These are phyloP conservation scores for Neurospora cerealis DNA, from an alignment of 495 filamentous ascomycete genomes.

Conservation along the genomic window DNA sequence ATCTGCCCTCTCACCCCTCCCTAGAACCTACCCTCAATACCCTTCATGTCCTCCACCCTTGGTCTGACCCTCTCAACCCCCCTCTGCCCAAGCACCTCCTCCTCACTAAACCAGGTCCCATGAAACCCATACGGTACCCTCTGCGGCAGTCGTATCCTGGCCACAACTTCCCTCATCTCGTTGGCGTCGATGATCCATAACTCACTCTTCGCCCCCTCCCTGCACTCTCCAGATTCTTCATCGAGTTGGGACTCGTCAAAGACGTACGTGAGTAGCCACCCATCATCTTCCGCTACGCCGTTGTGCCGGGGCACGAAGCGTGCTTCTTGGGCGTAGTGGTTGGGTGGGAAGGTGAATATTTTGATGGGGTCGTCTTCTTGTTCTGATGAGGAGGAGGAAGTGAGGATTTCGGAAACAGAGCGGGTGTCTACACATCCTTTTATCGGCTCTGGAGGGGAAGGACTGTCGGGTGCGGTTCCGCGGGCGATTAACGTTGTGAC, in stretches of 20 bases:
- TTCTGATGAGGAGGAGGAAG: slow-evolving; percentile 10
- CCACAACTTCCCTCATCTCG: slow-evolving; percentile 46
- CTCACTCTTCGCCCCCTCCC: slow-evolving; percentile 37
- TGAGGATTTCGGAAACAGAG: slow-evolving; percentile 20
- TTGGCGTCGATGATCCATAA: slow-evolving; percentile 57
- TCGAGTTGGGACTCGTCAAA: slow-evolving; percentile 46
- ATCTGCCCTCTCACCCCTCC: not conserved
- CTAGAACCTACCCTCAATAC: not conserved
- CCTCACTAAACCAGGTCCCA: slow-evolving; percentile 53
- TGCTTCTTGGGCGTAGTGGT: slow-evolving; percentile 54
- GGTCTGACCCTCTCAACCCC: not conserved
- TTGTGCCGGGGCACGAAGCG: slow-evolving; percentile 45
- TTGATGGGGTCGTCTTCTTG: slow-evolving; percentile 44
- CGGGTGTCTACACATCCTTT: slow-evolving; percentile 6
- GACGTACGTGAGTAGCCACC: slow-evolving; percentile 51
- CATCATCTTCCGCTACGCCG: slow-evolving; percentile 40
- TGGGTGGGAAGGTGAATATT: slow-evolving; percentile 45
- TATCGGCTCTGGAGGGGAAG: slow-evolving; percentile 7
- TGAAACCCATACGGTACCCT: slow-evolving; percentile 59
- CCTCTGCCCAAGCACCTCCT: slow-evolving; percentile 38
- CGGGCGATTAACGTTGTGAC: slow-evolving; percentile 34
- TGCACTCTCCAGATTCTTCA: slow-evolving; percentile 27
- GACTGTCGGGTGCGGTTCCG: slow-evolving; percentile 14
- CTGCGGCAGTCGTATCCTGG: slow-evolving; percentile 46
- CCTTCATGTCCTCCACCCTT: not conserved